Evolutionary conservation across 2,329 filamentous ascomycete genomes (phyloP).

Genomic region (Lecanosticta acicola): DNA sequence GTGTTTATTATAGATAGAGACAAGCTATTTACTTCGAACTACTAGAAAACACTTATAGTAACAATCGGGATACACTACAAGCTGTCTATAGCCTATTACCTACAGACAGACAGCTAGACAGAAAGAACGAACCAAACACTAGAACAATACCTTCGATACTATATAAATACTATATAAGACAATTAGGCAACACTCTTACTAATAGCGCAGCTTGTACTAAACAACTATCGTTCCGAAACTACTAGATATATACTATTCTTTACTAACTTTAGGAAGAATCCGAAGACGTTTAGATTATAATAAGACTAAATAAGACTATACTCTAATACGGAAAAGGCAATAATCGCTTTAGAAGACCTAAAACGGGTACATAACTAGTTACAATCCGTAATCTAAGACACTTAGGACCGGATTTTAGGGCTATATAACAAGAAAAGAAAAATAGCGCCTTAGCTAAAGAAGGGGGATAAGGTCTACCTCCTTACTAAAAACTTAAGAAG

Average conservation of each 20-base stretch:
- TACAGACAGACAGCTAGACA: conserved; percentile 26
- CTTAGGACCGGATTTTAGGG: background rate
- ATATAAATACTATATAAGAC: conserved; percentile 19
- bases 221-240: conserved; percentile 14
- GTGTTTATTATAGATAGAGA: conserved; percentile 21
- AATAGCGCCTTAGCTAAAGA: conserved; percentile 11
- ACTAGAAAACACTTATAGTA: conserved; percentile 16
- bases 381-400: background rate
- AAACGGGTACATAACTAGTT: background rate
- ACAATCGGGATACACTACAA: conserved; percentile 19
- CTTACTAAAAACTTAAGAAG: conserved; percentile 5
- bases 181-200: conserved; percentile 22
- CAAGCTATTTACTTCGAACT: conserved; percentile 22
- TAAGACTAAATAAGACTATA: background rate
- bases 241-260: conserved; percentile 22
- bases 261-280: conserved; percentile 14
- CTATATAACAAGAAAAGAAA: conserved; percentile 5
- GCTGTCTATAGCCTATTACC: conserved; percentile 26
- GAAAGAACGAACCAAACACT: conserved; percentile 26
- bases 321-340: conserved; percentile 1
- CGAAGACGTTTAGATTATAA: conserved; percentile 1
- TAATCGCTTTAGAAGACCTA: conserved; percentile 1
- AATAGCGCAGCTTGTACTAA: conserved; percentile 23
- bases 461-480: conserved; percentile 1
- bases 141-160: conserved; percentile 24